These are phyloP conservation scores for Santalum album DNA, from an alignment of 164 flowering plant species.

Conservation along the genomic window DNA sequence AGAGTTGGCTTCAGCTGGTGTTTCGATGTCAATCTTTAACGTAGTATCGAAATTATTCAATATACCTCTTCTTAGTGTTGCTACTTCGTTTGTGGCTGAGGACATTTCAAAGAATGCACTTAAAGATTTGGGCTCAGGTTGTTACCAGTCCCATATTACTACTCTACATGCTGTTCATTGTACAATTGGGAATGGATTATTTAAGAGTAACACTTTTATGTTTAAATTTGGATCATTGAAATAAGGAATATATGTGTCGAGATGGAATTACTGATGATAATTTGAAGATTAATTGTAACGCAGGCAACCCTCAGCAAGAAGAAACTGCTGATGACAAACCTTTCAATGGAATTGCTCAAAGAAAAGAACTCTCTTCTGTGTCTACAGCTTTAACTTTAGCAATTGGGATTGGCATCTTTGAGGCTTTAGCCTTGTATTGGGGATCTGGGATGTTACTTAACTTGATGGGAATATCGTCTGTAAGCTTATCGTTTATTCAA, in stretches of 20 bases:
- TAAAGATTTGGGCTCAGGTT: conserved; percentile 41
- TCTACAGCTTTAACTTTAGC: conserved; percentile 86
- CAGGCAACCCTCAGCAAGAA: conserved; percentile 19
- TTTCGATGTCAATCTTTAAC: conserved; percentile 83
- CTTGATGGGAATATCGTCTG: conserved; percentile 73
- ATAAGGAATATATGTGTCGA: neutral
- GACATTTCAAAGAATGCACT: conserved; percentile 54
- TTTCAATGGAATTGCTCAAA: conserved; percentile 23
- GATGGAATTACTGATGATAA: neutral
- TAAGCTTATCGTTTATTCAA: conserved; percentile 31
- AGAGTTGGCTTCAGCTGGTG: conserved; percentile 92
- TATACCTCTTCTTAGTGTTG: conserved; percentile 90
- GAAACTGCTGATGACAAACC: conserved; percentile 26
- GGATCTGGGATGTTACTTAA: conserved; percentile 80
- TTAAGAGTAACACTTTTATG: too few species aligned
- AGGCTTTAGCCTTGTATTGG: conserved; percentile 66
- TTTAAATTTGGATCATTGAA: neutral
- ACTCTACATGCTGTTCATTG: neutral
- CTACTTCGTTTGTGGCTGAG: conserved; percentile 96
- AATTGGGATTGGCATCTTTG: conserved; percentile 70
- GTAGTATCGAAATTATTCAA: conserved; percentile 86
- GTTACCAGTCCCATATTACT: neutral
- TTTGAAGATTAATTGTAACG: conserved; percentile 1
- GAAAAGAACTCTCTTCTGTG: conserved; percentile 77
- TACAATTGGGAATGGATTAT: too few species aligned